These are phyloP conservation scores for Pseudonectria foliicola DNA, from an alignment of 2,329 filamentous ascomycete genomes.

Conservation along the genomic window DNA sequence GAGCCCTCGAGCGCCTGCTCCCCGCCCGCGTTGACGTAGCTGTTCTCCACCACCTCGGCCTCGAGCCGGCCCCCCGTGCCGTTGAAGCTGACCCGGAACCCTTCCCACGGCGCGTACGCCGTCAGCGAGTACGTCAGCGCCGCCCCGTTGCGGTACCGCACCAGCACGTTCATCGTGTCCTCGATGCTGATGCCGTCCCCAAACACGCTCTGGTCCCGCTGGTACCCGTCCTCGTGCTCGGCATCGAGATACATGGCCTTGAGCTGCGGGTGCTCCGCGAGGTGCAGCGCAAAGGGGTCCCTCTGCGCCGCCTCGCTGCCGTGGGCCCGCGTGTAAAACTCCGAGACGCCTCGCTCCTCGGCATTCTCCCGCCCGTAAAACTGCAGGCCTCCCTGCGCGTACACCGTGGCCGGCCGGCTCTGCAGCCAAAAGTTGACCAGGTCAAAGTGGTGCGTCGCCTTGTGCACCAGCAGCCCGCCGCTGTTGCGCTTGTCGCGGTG, in stretches of 20 bases:
- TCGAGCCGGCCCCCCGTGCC: constrained; percentile 52
- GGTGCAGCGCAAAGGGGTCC: constrained; percentile 53
- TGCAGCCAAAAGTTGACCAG: constrained; percentile 57
- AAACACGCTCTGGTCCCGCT: constrained; percentile 56
- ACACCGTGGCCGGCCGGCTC: constrained; percentile 47
- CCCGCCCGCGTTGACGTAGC: constrained; percentile 54
- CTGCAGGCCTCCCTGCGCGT: constrained; percentile 49
- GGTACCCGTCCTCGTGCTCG: constrained; percentile 56
- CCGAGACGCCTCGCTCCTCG: constrained; percentile 42
- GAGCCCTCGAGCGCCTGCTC: constrained; percentile 49
- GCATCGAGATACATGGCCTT: constrained; percentile 55
- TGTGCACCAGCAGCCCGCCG: constrained; percentile 54
- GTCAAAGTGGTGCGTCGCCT: constrained; percentile 58
- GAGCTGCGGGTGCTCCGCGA: constrained; percentile 45
- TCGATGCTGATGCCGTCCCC: constrained; percentile 58
- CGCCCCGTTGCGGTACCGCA: constrained; percentile 49
- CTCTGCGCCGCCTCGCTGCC: constrained; percentile 42
- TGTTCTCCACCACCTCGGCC: constrained; percentile 55
- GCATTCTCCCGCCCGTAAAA: constrained; percentile 59
- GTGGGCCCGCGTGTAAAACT: constrained; percentile 44
- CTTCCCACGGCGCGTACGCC: constrained; percentile 57
- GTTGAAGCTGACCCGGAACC: constrained; percentile 51
- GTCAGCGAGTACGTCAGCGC: constrained; percentile 53
- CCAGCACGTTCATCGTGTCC: constrained; percentile 55
- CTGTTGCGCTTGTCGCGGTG: constrained; percentile 54